phyloP scores from a whole-genome alignment of 805 yeast genomes.

The Cyberlindnera sargentensis region DNA sequence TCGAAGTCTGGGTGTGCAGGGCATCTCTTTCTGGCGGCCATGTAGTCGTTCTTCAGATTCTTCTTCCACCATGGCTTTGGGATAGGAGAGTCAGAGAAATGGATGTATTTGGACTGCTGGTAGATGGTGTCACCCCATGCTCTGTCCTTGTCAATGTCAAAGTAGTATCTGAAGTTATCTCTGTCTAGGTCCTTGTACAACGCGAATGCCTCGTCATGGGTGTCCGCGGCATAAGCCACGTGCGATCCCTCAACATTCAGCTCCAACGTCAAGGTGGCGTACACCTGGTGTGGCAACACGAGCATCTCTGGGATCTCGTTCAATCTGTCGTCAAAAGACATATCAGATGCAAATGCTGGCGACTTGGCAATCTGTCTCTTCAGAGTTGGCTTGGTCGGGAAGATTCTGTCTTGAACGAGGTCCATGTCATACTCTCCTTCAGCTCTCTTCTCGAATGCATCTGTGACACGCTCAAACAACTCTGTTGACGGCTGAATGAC shows the following conservation, averaged over 20 bases:
- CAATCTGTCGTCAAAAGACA: constrained; percentile 6
- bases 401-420: constrained; percentile 31
- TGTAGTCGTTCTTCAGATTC: constrained; percentile 6
- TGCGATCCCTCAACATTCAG: constrained; percentile 32
- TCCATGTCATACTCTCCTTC: constrained; percentile 50
- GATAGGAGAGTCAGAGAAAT: constrained; percentile 60
- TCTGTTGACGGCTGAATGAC: constrained; percentile 43
- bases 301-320: constrained; percentile 21
- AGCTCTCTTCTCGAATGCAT: constrained; percentile 23
- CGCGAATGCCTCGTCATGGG: constrained; percentile 33
- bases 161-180: constrained; percentile 13
- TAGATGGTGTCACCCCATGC: constrained; percentile 16
- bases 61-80: constrained; percentile 54
- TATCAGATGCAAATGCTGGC: background rate
- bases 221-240: constrained; percentile 34
- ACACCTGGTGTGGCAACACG: constrained; percentile 44
- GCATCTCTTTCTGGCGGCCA: constrained; percentile 15
- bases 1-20: constrained; percentile 10
- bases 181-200: constrained; percentile 13
- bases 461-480: constrained; percentile 15
- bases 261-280: constrained; percentile 48
- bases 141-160: constrained; percentile 10
- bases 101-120: constrained; percentile 37
- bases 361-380: constrained; percentile 7
- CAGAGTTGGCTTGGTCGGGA: constrained; percentile 19